phyloP scores from a whole-genome alignment of 2,329 filamentous ascomycete genomes.

The Tolypocladium sp. region DNA sequence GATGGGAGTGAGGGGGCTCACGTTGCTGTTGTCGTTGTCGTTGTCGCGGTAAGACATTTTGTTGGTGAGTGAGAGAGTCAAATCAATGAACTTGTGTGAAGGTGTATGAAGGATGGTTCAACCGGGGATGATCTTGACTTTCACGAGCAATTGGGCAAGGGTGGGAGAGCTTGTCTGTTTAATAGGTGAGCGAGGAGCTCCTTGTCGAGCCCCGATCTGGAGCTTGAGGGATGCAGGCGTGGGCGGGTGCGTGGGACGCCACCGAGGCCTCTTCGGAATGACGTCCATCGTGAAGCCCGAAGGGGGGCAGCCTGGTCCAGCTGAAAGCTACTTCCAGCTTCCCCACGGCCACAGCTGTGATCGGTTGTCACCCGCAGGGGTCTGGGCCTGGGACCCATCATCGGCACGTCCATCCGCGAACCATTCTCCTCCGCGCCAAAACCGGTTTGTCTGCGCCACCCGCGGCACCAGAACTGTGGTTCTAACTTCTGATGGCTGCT shows the following conservation, averaged over 20 bases:
- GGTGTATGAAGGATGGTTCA: neutral
- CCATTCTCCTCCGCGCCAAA: neutral
- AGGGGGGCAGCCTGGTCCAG: conserved; percentile 4
- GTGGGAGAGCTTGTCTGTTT: neutral
- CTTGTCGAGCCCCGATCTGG: neutral
- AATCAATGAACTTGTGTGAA: neutral
- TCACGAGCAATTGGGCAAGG: neutral
- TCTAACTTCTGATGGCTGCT: neutral
- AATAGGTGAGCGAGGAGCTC: neutral
- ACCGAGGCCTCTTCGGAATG: conserved; percentile 1
- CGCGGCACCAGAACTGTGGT: neutral
- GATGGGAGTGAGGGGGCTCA: conserved; percentile 10
- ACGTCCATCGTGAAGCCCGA: conserved; percentile 2
- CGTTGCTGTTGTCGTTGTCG: conserved; percentile 20
- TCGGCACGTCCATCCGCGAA: neutral
- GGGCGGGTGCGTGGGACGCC: neutral
- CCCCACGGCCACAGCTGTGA: conserved; percentile 1
- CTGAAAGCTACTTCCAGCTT: conserved; percentile 6
- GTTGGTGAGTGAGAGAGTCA: neutral
- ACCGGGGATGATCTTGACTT: neutral
- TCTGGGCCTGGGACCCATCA: neutral
- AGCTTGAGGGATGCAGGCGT: neutral
- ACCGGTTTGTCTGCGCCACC: neutral
- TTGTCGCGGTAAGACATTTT: conserved; percentile 39
- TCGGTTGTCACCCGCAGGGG: neutral